Base-by-base conservation (phyloP, 805 yeast species). In the Brettanomyces nanus region DNA sequence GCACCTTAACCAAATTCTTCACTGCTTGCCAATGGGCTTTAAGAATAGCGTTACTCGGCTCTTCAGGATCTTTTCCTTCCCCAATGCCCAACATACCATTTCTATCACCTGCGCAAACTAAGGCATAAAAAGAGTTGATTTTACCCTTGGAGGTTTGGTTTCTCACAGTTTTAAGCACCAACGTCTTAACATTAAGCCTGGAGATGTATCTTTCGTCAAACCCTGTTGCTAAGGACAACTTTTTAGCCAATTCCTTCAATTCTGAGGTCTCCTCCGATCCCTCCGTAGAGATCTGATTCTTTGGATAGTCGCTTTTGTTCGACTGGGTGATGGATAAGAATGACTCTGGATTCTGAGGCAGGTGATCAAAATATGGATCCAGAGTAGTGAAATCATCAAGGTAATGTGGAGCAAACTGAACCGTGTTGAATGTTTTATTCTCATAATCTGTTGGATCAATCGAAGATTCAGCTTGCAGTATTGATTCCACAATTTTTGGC, bases 41-140 rank as follows among this genome's bases (percentile, higher is more conserved):
- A 29, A 73, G 65, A 25, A 80, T 71, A 3, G 97, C 95, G 38
- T 73, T 71, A 36, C 81, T 65, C 64, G 81, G 73, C 42, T 81
- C 85, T 39, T 75, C 79, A 48, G 86, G 69, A 44, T 92, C 90
- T 55, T 85, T 85, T 45, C 97, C 98, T 60, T 87, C 95, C 35
- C 97, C 98, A 35, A 89, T 67, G 27, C 97, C 97, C 42, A 92
- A 69, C 81, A 86, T 83, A 46, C 98, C 98, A 46, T 85, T 83
- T 39, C 79, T 73, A 61, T 92, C 95, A 34, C 98, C 98, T 13
- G 84, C 96, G 27, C 87, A 83, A 11, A 87, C 90, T 45, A 92
- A 61, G 0, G 87, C 82, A 61, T 84, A 90, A 58, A 77, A 80
- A 28, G 85, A 75, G 36, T 81, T 77, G 46, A 85, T 85, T 58